Conservation (phyloP, 768 basidiomycete genomes). For the Xanthoconium stramineum region DNA sequence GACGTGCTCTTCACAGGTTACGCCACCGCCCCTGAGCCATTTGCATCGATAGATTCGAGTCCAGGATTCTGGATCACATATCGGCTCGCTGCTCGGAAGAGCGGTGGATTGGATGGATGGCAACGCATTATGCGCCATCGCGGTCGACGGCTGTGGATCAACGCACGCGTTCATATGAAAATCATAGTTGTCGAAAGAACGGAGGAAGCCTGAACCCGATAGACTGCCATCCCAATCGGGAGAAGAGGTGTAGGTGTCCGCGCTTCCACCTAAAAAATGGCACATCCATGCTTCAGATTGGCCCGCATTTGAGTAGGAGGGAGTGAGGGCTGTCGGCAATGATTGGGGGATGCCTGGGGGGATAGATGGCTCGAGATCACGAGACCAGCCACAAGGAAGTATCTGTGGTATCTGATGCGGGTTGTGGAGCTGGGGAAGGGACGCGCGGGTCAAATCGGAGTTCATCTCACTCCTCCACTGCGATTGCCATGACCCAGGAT, state of each 20-base stretch:
- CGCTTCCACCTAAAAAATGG: neutral
- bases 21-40: constrained; percentile 8
- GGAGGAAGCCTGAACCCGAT: neutral
- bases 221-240: neutral
- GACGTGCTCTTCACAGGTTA: constrained; percentile 1
- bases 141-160: neutral
- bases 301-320: neutral
- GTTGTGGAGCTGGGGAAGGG: neutral
- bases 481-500: neutral
- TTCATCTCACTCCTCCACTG: neutral
- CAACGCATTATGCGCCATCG: neutral
- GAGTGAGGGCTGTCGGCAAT: neutral
- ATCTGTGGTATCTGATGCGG: neutral
- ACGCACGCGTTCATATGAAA: no score
- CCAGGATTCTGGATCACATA: neutral
- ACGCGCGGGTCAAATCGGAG: neutral
- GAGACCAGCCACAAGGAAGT: neutral
- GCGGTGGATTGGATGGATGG: neutral
- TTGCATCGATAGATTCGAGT: constrained; percentile 2
- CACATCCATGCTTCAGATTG: neutral
- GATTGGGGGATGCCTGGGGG: neutral
- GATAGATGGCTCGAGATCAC: neutral
- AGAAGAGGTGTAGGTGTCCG: neutral
- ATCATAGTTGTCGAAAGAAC: neutral
- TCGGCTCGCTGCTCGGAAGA: neutral